Percentiles rank a stretch among this genome's conserved stretches.
Conservation (phyloP, 768 basidiomycete genomes). For the Fistulinella prunicolor region DNA sequence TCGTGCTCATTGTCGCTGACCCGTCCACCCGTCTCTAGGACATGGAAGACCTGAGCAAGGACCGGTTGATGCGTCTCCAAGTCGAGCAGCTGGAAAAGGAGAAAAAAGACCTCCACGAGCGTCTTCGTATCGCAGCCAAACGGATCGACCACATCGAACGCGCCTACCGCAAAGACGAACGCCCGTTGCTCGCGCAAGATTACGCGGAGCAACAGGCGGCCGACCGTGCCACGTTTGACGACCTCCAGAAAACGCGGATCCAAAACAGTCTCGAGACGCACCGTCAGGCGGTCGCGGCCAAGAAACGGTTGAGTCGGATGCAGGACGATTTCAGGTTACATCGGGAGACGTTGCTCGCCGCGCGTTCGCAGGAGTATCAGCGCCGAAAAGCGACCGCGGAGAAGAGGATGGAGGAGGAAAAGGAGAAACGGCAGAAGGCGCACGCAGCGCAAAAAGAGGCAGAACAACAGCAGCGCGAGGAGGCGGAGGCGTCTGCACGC, state of each 20-base stretch:
- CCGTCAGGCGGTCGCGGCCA: constrained; percentile 65
- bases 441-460: constrained; percentile 58
- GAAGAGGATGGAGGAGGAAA: constrained; percentile 81
- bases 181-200: constrained; percentile 79
- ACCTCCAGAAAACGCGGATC: constrained; percentile 52
- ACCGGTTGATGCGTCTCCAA: constrained; percentile 83
- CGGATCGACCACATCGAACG: constrained; percentile 95
- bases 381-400: constrained; percentile 49
- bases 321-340: constrained; percentile 61
- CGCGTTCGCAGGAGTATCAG: constrained; percentile 64
- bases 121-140: constrained; percentile 79
- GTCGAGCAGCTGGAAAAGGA: constrained; percentile 97
- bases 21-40: constrained; percentile 52
- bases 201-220: constrained; percentile 81
- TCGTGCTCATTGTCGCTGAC: constrained; percentile 3
- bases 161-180: constrained; percentile 91
- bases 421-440: constrained; percentile 61
- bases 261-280: constrained; percentile 58
- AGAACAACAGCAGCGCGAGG: constrained; percentile 35
- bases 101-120: constrained; percentile 81
- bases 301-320: constrained; percentile 73
- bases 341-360: constrained; percentile 51
- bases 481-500: constrained; percentile 19
- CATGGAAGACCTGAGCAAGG: constrained; percentile 81
- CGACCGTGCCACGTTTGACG: constrained; percentile 70